These are phyloP conservation scores for Amanita pseudoporphyria DNA, from an alignment of 768 basidiomycete species.

Conservation along the genomic window DNA sequence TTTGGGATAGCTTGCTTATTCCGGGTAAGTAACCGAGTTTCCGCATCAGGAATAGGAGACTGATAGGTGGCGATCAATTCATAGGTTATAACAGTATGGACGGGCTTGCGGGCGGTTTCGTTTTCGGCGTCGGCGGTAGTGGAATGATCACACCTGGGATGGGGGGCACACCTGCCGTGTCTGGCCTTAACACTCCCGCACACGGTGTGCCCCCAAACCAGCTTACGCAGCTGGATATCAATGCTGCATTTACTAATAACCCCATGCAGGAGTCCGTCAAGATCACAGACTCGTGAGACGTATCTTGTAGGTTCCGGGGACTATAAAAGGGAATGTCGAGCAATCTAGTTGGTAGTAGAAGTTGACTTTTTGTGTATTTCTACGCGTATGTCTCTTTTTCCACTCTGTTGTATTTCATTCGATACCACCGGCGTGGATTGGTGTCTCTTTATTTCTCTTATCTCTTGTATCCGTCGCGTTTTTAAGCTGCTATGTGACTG, in stretches of 20 bases:
- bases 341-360: not conserved
- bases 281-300: slow-evolving; percentile 19
- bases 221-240: slow-evolving; percentile 37
- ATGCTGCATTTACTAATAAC: slow-evolving; percentile 31
- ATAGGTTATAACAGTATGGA: slow-evolving; percentile 78
- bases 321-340: not conserved
- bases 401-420: too few relatives aligned
- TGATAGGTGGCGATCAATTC: not conserved
- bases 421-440: too few relatives aligned
- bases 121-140: slow-evolving; percentile 76
- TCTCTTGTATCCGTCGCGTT: too few relatives aligned
- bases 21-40: slow-evolving; percentile 47
- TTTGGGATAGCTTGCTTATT: slow-evolving; percentile 85
- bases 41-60: slow-evolving; percentile 3
- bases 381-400: too few relatives aligned
- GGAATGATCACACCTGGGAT: slow-evolving; percentile 73
- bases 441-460: too few relatives aligned
- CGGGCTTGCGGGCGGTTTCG: slow-evolving; percentile 77
- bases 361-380: not conserved
- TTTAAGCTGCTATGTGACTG: too few relatives aligned
- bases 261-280: slow-evolving; percentile 20
- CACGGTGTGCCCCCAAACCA: slow-evolving; percentile 10
- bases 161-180: slow-evolving; percentile 48
- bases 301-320: too few relatives aligned
- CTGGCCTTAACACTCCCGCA: slow-evolving; percentile 42